phyloP scores from a whole-genome alignment of 2,329 filamentous ascomycete genomes.

The Talaromyces sp. region DNA sequence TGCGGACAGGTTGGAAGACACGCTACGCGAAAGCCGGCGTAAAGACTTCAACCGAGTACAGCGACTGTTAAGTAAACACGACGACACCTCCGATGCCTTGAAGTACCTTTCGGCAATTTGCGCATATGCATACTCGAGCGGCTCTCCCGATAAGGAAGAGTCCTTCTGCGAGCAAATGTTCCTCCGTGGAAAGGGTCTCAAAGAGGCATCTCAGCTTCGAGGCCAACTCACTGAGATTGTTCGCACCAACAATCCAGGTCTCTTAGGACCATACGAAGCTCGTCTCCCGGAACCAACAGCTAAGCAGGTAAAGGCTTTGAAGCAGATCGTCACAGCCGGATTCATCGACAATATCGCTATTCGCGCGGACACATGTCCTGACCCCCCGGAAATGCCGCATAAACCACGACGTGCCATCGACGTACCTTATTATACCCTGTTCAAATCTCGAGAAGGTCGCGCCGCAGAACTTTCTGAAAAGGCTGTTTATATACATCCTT shows the following conservation, averaged over 20 bases:
- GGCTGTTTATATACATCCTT: slow-evolving; percentile 83
- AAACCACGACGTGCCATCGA: slow-evolving; percentile 85
- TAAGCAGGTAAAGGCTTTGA: slow-evolving; percentile 73
- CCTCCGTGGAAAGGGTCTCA: slow-evolving; percentile 79
- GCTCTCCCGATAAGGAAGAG: slow-evolving; percentile 46
- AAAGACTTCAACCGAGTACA: slow-evolving; percentile 69
- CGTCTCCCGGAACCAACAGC: slow-evolving; percentile 59
- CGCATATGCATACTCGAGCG: slow-evolving; percentile 72
- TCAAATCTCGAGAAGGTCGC: slow-evolving; percentile 57
- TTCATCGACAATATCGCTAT: slow-evolving; percentile 95
- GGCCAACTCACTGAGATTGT: slow-evolving; percentile 79
- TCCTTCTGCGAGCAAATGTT: slow-evolving; percentile 79
- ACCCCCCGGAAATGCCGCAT: slow-evolving; percentile 62
- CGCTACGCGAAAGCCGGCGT: slow-evolving; percentile 62
- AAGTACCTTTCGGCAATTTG: slow-evolving; percentile 87
- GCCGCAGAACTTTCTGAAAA: slow-evolving; percentile 52
- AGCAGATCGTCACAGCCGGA: slow-evolving; percentile 85
- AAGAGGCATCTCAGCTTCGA: slow-evolving; percentile 79
- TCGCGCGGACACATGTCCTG: slow-evolving; percentile 78
- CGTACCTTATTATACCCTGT: slow-evolving; percentile 83
- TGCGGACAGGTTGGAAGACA: slow-evolving; percentile 68
- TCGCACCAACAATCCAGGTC: slow-evolving; percentile 63
- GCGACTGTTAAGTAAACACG: slow-evolving; percentile 72
- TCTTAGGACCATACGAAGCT: slow-evolving; percentile 39
- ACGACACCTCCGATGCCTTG: slow-evolving; percentile 80